Percentiles rank a stretch among this genome's conserved stretches.
Conservation (phyloP, 2,329 filamentous ascomycete genomes). For the Paraconiothyrium brasiliense region DNA sequence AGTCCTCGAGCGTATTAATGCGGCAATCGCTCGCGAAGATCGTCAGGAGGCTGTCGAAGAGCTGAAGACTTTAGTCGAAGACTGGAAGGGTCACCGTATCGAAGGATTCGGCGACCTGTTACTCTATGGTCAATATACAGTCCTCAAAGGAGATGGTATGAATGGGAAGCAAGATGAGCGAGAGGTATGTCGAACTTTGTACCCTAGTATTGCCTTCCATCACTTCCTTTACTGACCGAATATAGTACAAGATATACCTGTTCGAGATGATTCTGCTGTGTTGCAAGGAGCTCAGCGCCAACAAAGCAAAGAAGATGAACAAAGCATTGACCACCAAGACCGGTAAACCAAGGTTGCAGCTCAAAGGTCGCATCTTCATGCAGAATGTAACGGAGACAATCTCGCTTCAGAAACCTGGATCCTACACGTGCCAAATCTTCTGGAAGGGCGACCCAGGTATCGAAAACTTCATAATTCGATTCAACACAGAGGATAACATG, state of each 20-base stretch:
- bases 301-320: conserved; percentile 79
- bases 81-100: conserved; percentile 94
- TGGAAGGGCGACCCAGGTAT: conserved; percentile 97
- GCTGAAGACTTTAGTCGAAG: conserved; percentile 83
- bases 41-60: conserved; percentile 85
- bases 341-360: conserved; percentile 80
- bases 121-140: conserved; percentile 88
- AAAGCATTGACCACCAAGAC: conserved; percentile 75
- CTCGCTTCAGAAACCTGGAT: conserved; percentile 84
- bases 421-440: conserved; percentile 95
- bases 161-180: conserved; percentile 84
- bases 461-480: conserved; percentile 95
- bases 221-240: not conserved
- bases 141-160: conserved; percentile 81
- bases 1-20: conserved; percentile 85
- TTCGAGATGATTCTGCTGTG: conserved; percentile 96
- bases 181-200: conserved; percentile 69
- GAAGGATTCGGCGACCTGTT: conserved; percentile 91
- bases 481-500: conserved; percentile 89
- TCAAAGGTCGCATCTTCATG: conserved; percentile 99
- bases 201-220: not conserved
- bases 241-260: conserved; percentile 93
- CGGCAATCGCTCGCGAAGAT: conserved; percentile 88
- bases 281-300: conserved; percentile 92
- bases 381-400: conserved; percentile 97